Evolutionary conservation across 306 rosid genomes (phyloP).

Genomic region (Vigna nakashimae): DNA sequence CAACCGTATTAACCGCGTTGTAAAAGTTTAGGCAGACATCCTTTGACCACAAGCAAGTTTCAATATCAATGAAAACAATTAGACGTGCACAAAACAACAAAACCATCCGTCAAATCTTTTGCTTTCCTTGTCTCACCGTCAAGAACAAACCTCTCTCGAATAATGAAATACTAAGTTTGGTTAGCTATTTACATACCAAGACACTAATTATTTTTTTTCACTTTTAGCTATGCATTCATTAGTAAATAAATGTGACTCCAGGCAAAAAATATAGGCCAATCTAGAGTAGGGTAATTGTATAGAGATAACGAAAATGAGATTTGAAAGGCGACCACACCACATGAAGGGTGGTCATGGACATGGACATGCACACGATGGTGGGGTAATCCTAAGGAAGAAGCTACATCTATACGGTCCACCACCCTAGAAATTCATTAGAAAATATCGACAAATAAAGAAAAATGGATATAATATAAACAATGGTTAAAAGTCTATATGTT

Average conservation of each 20-base stretch:
- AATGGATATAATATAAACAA: background rate
- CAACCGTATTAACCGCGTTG: constrained; percentile 20
- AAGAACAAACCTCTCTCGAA: background rate
- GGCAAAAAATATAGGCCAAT: constrained; percentile 13
- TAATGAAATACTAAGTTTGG: background rate
- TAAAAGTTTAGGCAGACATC: constrained; percentile 22
- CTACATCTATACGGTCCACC: constrained; percentile 44
- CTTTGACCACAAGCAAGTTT: constrained; percentile 36
- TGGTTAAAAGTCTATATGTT: background rate
- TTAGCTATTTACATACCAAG: background rate
- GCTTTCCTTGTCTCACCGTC: constrained; percentile 16
- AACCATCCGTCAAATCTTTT: constrained; percentile 37
- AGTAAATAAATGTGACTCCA: background rate
- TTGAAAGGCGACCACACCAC: constrained; percentile 43
- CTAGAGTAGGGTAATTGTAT: constrained; percentile 34
- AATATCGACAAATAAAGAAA: background rate
- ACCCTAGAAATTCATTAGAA: background rate
- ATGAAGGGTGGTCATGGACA: constrained; percentile 41
- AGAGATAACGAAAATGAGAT: constrained; percentile 45
- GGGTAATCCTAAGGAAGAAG: constrained; percentile 38
- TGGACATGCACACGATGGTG: constrained; percentile 44
- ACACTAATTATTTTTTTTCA: background rate
- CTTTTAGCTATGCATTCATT: background rate
- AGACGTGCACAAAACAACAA: constrained; percentile 36
- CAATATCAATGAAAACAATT: constrained; percentile 28